Evolutionary conservation across 2,329 filamentous ascomycete genomes (phyloP).

Genomic region (Huntiella bhutanensis): DNA sequence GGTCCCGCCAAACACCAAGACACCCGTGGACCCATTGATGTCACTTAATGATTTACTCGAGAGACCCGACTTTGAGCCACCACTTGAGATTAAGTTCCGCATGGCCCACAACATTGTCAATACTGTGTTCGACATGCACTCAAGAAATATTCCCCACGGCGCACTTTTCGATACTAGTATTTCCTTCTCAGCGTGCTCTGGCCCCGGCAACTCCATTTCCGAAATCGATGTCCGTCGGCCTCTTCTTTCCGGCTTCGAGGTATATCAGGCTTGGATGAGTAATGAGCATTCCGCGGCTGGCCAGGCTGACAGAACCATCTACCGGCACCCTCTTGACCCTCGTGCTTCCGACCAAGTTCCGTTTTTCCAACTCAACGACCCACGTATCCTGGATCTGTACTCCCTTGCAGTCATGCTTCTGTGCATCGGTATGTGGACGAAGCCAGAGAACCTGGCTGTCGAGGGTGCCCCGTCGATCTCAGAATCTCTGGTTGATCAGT

Average conservation of each 20-base stretch:
- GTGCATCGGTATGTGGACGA: conserved; percentile 59
- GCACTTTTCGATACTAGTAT: conserved; percentile 50
- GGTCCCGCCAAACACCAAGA: conserved; percentile 13
- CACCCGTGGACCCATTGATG: conserved; percentile 34
- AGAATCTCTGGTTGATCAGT: conserved; percentile 37
- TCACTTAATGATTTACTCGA: conserved; percentile 36
- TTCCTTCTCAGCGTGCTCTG: conserved; percentile 38
- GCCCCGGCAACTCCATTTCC: conserved; percentile 22
- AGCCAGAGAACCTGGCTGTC: conserved; percentile 34
- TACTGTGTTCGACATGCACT: conserved; percentile 56
- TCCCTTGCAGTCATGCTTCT: conserved; percentile 54
- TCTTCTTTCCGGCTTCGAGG: conserved; percentile 53
- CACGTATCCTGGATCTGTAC: conserved; percentile 48
- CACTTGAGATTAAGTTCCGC: conserved; percentile 57
- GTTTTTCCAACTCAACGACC: conserved; percentile 30
- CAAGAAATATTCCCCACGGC: conserved; percentile 49
- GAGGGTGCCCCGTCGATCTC: conserved; percentile 18
- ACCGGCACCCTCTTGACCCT: conserved; percentile 49
- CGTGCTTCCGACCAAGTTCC: conserved; percentile 30
- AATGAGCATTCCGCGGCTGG: conserved; percentile 22
- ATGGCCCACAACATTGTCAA: conserved; percentile 54
- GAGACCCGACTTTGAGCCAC: conserved; percentile 37
- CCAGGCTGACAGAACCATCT: conserved; percentile 23
- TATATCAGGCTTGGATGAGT: conserved; percentile 29
- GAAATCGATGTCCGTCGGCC: conserved; percentile 48